phyloP scores from a whole-genome alignment of 176 grass and related monocot genomes.

The Avena atlantica region DNA sequence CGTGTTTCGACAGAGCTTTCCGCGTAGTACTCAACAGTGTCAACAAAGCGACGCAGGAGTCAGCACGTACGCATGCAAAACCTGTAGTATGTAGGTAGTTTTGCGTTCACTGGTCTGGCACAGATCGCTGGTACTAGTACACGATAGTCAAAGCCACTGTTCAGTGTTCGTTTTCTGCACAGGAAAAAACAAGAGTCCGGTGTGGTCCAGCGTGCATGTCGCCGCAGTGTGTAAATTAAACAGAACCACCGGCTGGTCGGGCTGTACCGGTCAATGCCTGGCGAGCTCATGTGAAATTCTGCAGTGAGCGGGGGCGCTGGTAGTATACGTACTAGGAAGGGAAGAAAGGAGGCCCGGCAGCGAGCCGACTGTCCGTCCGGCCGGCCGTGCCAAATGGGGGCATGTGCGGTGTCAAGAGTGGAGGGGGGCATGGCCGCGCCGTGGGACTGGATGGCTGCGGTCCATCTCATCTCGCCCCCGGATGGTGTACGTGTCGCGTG shows the following conservation, averaged over 20 bases:
- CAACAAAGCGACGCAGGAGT: no score
- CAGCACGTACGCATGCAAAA: no score
- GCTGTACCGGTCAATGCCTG: background rate
- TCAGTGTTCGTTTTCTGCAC: no score
- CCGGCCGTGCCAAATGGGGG: background rate
- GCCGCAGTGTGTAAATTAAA: background rate
- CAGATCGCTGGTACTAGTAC: no score
- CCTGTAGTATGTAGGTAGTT: no score
- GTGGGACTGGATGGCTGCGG: background rate
- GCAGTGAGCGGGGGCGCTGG: background rate
- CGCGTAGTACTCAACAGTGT: background rate
- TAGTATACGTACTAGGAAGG: background rate
- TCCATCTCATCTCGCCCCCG: background rate
- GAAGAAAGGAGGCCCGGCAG: background rate
- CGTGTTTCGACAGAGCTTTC: background rate
- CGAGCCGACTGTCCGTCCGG: background rate
- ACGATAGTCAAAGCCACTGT: background rate
- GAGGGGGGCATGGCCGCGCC: background rate
- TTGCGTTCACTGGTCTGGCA: no score
- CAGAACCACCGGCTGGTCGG: background rate
- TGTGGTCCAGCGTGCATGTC: background rate
- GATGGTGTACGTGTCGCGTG: background rate
- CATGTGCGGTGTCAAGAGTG: background rate
- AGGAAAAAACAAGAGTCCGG: background rate
- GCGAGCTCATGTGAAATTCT: background rate